A percentile compares a stretch with the other conserved stretches of the same genome.
Conservation (phyloP, 2,329 filamentous ascomycete genomes). For the Penicillium hesseltinei region DNA sequence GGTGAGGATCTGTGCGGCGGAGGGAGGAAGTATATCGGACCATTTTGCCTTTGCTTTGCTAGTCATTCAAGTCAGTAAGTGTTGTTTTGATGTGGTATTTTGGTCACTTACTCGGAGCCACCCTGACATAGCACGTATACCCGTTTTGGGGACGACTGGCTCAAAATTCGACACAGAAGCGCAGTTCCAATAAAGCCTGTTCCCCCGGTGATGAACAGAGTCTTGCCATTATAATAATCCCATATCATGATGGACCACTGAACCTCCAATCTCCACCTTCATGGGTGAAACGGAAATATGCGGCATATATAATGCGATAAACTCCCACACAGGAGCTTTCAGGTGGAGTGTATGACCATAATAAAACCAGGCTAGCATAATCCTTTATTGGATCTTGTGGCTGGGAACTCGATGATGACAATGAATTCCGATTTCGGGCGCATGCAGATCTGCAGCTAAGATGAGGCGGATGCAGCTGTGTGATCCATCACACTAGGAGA, state of each 20-base stretch:
- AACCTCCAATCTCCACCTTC: background rate
- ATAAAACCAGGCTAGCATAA: background rate
- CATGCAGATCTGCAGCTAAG: constrained; percentile 15
- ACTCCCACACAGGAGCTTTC: background rate
- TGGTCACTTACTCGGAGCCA: constrained; percentile 14
- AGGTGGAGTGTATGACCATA: constrained; percentile 7
- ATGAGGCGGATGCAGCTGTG: constrained; percentile 16
- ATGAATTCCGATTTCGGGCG: background rate
- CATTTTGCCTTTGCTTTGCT: constrained; percentile 25
- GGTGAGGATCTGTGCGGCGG: constrained; percentile 11
- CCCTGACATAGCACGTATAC: constrained; percentile 24
- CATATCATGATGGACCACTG: constrained; percentile 20
- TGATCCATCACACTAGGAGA: constrained; percentile 9
- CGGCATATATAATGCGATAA: constrained; percentile 1
- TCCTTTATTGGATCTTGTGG: background rate
- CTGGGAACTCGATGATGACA: background rate
- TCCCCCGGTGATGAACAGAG: constrained; percentile 23
- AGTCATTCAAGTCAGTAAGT: background rate
- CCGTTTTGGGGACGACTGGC: constrained; percentile 15
- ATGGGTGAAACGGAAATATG: background rate
- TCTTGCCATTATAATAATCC: constrained; percentile 25
- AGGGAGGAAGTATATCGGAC: constrained; percentile 15
- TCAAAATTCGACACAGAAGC: constrained; percentile 22
- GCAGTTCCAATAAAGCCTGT: constrained; percentile 26
- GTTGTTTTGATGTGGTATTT: background rate